These are phyloP conservation scores for Trifolium repens DNA, from an alignment of 306 rosid genomes.

Conservation along the genomic window DNA sequence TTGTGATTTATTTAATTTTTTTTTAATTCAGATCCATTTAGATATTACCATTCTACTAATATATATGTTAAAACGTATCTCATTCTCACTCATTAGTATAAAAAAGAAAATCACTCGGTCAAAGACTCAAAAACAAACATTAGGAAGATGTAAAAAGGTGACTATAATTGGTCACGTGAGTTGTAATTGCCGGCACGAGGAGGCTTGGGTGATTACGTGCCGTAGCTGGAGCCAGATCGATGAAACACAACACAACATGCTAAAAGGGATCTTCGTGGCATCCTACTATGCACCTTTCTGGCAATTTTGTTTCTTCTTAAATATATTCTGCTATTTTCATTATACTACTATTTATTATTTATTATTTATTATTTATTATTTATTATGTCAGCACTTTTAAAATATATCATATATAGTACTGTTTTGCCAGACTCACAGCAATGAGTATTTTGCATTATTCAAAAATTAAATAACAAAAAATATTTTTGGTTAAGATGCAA, in stretches of 20 bases:
- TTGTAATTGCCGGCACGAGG: constrained; percentile 5
- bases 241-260: background rate
- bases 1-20: no score
- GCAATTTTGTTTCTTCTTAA: background rate
- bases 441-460: no score
- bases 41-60: no score
- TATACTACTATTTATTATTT: no score
- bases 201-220: constrained; percentile 20
- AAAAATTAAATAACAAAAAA: no score
- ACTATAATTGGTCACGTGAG: constrained; percentile 23
- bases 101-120: no score
- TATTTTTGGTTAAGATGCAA: no score
- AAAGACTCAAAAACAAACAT: background rate
- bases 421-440: background rate
- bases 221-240: constrained; percentile 36
- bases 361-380: no score
- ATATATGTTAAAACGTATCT: no score
- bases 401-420: no score
- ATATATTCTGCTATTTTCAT: background rate
- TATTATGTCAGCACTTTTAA: background rate
- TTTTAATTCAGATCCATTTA: no score
- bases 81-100: no score
- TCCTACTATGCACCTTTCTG: constrained; percentile 36
- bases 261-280: constrained; percentile 31
- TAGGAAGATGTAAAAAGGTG: background rate